A percentile compares a stretch with the other conserved stretches of the same genome.
These are phyloP conservation scores for Passalora sequoiae DNA, from an alignment of 2,329 filamentous ascomycete species.

Conservation along the genomic window DNA sequence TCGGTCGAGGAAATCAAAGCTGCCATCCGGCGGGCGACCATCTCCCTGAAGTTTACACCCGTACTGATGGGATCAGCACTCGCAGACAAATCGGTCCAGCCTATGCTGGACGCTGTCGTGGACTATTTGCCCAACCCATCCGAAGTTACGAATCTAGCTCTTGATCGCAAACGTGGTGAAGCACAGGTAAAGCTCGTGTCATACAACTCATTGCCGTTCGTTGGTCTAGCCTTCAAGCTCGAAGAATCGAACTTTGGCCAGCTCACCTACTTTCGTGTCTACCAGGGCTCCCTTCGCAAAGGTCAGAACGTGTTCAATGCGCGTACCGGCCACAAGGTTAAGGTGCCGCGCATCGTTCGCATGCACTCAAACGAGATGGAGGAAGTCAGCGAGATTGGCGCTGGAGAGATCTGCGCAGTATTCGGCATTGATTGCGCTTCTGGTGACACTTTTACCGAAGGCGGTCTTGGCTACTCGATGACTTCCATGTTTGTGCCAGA, in stretches of 20 bases:
- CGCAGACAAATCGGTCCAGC: constrained; percentile 90
- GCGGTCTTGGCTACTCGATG: constrained; percentile 88
- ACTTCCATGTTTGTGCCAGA: constrained; percentile 97
- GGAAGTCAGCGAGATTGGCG: constrained; percentile 84
- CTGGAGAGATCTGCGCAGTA: constrained; percentile 96
- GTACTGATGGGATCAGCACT: constrained; percentile 96
- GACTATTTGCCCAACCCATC: constrained; percentile 92
- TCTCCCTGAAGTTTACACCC: constrained; percentile 80
- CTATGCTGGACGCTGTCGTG: constrained; percentile 92
- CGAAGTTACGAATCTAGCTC: constrained; percentile 81
- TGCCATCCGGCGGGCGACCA: constrained; percentile 87
- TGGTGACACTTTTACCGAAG: constrained; percentile 96
- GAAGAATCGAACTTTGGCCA: constrained; percentile 99
- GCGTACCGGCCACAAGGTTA: constrained; percentile 89
- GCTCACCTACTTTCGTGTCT: constrained; percentile 96
- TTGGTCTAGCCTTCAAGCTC: constrained; percentile 95
- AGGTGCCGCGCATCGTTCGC: constrained; percentile 92
- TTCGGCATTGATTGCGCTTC: constrained; percentile 98
- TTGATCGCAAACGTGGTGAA: constrained; percentile 77
- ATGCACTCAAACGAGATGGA: constrained; percentile 99
- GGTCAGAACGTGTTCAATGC: constrained; percentile 90
- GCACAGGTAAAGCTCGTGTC: constrained; percentile 79
- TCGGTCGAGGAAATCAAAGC: constrained; percentile 79
- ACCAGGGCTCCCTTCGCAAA: constrained; percentile 87
- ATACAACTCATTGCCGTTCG: constrained; percentile 89